These are phyloP conservation scores for Exidia glandulosa DNA, from an alignment of 768 basidiomycete genomes.

Conservation along the genomic window DNA sequence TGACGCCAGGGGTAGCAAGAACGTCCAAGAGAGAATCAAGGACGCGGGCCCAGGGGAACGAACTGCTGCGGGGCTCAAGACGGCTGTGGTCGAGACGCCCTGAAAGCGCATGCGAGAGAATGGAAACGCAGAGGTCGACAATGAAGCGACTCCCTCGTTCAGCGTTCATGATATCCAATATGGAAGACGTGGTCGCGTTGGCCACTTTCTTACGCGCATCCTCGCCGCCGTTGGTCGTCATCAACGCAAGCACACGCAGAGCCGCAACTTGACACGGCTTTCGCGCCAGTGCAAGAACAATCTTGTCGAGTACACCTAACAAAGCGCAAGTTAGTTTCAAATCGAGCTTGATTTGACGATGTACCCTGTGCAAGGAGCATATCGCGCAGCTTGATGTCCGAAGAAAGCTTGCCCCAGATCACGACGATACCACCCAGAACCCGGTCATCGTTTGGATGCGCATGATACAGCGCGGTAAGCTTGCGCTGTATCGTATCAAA, in stretches of 20 bases:
- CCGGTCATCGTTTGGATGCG: conserved; percentile 31
- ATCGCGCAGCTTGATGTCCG: conserved; percentile 47
- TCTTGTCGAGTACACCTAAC: conserved; percentile 44
- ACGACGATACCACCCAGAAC: conserved; percentile 47
- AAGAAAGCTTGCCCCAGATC: conserved; percentile 54
- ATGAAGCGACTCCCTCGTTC: conserved; percentile 39
- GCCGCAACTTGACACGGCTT: conserved; percentile 40
- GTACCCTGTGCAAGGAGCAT: conserved; percentile 48
- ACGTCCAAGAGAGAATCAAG: conserved; percentile 32
- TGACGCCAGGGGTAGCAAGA: conserved; percentile 32
- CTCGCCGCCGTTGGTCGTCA: conserved; percentile 51
- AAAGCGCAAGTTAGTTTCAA: background rate
- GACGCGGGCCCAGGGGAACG: conserved; percentile 27
- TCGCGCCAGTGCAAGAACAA: conserved; percentile 45
- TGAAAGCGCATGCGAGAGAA: conserved; percentile 39
- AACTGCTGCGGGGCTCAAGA: conserved; percentile 23
- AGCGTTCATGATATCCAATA: conserved; percentile 37
- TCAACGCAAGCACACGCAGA: conserved; percentile 41
- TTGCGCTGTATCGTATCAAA: conserved; percentile 41
- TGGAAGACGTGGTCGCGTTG: conserved; percentile 23
- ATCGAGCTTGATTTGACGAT: background rate
- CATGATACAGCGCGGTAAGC: conserved; percentile 39
- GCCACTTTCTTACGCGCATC: conserved; percentile 42
- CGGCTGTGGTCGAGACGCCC: conserved; percentile 24
- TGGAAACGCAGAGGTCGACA: conserved; percentile 39